These are phyloP conservation scores for Akanthomyces uredinophilus DNA, from an alignment of 2,329 filamentous ascomycete genomes.

Conservation along the genomic window DNA sequence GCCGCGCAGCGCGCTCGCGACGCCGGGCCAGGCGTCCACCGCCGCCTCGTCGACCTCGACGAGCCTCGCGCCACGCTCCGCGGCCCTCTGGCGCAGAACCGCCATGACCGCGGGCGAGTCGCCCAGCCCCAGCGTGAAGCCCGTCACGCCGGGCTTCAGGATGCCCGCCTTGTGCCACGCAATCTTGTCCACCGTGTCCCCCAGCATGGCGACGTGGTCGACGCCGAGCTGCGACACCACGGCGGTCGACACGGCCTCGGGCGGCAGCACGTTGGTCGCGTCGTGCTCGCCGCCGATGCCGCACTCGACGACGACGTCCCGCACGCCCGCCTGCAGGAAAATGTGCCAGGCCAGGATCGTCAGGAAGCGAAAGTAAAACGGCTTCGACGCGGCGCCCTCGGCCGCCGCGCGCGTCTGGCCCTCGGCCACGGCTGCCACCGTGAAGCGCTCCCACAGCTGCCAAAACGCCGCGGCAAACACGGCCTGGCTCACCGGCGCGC, in stretches of 20 bases:
- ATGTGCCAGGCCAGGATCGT: constrained; percentile 84
- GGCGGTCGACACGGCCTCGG: constrained; percentile 58
- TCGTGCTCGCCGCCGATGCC: constrained; percentile 94
- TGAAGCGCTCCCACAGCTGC: constrained; percentile 68
- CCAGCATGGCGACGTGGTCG: constrained; percentile 78
- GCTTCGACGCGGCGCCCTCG: constrained; percentile 61
- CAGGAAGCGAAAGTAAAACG: constrained; percentile 87
- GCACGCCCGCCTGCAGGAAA: constrained; percentile 71
- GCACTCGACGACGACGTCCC: constrained; percentile 80
- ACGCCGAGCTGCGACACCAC: constrained; percentile 79
- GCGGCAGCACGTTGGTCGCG: constrained; percentile 75
- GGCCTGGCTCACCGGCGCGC: constrained; percentile 60
- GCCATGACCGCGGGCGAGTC: constrained; percentile 35
- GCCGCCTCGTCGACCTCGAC: constrained; percentile 37
- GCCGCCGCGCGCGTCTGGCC: constrained; percentile 36
- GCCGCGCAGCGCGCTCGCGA: constrained; percentile 39
- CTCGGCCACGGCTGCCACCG: constrained; percentile 31
- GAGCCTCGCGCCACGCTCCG: constrained; percentile 46
- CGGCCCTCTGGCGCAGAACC: constrained; percentile 56
- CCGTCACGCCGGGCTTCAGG: constrained; percentile 58
- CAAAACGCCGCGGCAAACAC: constrained; percentile 76
- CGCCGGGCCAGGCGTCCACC: constrained; percentile 38
- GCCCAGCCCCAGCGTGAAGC: constrained; percentile 29
- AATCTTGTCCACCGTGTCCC: constrained; percentile 72
- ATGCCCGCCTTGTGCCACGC: constrained; percentile 91